These are phyloP conservation scores for Cryphonectria parasitica DNA, from an alignment of 2,329 filamentous ascomycete species.

Conservation along the genomic window DNA sequence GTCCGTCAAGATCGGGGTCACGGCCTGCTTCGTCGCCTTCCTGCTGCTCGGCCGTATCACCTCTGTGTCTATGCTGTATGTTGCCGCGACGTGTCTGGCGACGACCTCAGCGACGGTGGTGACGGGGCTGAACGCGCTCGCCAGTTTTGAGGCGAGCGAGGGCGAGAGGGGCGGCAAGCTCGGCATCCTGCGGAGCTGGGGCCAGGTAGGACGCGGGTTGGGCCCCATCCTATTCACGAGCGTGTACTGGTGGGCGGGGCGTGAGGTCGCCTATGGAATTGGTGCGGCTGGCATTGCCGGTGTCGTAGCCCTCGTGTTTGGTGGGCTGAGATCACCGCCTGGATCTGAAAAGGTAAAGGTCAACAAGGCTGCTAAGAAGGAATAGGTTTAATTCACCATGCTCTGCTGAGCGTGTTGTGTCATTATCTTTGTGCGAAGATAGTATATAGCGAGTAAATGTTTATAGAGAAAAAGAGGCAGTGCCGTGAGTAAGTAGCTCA, in stretches of 20 bases:
- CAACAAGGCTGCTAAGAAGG: constrained; percentile 30
- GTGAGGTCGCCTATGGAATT: constrained; percentile 80
- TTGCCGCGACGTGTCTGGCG: constrained; percentile 81
- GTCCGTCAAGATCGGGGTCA: constrained; percentile 78
- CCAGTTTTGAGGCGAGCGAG: constrained; percentile 83
- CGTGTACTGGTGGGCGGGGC: constrained; percentile 97
- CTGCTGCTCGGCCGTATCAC: constrained; percentile 73
- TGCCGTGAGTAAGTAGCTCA: background rate
- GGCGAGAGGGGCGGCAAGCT: constrained; percentile 84
- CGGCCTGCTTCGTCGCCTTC: constrained; percentile 79
- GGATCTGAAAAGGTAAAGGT: constrained; percentile 35
- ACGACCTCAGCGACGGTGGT: constrained; percentile 94
- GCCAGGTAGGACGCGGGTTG: constrained; percentile 84
- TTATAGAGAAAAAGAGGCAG: background rate
- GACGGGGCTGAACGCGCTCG: constrained; percentile 87
- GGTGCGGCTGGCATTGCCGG: constrained; percentile 80
- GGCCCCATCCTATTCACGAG: constrained; percentile 92
- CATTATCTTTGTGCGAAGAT: background rate
- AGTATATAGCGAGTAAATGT: background rate
- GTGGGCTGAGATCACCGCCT: constrained; percentile 68
- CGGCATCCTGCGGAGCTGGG: constrained; percentile 78
- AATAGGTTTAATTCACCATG: constrained; percentile 16
- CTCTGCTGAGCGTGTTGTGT: background rate
- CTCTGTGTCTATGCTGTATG: constrained; percentile 73
- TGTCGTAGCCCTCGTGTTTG: constrained; percentile 73